Evolutionary conservation across 2,329 filamentous ascomycete species (phyloP).

Genomic region (Stromatinia cepivora): DNA sequence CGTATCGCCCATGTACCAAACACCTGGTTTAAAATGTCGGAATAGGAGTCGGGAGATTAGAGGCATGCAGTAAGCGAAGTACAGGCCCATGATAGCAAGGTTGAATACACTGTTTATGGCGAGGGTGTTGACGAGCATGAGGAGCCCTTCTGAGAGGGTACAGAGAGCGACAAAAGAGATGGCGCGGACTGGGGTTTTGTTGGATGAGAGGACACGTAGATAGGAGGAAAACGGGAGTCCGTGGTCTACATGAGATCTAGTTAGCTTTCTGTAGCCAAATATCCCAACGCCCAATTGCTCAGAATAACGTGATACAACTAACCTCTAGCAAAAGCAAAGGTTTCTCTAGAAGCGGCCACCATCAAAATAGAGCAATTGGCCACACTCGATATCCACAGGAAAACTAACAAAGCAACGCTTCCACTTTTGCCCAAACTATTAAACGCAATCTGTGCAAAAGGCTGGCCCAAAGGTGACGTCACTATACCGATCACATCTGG

Average conservation of each 20-base stretch:
- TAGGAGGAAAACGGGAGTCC: slow-evolving; percentile 39
- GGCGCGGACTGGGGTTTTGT: slow-evolving; percentile 39
- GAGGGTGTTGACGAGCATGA: slow-evolving; percentile 41
- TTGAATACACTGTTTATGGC: slow-evolving; percentile 42
- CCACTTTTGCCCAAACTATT: slow-evolving; percentile 55
- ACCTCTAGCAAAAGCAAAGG: slow-evolving; percentile 41
- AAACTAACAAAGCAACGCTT: slow-evolving; percentile 45
- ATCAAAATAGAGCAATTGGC: slow-evolving; percentile 41
- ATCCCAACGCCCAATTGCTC: background rate
- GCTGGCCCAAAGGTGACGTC: slow-evolving; percentile 51
- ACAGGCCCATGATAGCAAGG: slow-evolving; percentile 41
- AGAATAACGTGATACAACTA: background rate
- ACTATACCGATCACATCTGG: slow-evolving; percentile 48
- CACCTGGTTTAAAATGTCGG: slow-evolving; percentile 38
- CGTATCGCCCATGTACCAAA: slow-evolving; percentile 40
- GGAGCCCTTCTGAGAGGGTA: slow-evolving; percentile 38
- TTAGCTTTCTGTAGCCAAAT: background rate
- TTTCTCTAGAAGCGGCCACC: slow-evolving; percentile 40
- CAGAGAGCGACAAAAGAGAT: slow-evolving; percentile 37
- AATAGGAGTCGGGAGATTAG: slow-evolving; percentile 38
- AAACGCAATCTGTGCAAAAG: slow-evolving; percentile 58
- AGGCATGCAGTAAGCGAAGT: slow-evolving; percentile 42
- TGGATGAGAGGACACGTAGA: slow-evolving; percentile 36
- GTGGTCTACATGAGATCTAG: slow-evolving; percentile 32
- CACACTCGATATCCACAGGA: slow-evolving; percentile 38